Conservation (phyloP, 2,329 filamentous ascomycete genomes). For the Neopestalotiopsis sp. region DNA sequence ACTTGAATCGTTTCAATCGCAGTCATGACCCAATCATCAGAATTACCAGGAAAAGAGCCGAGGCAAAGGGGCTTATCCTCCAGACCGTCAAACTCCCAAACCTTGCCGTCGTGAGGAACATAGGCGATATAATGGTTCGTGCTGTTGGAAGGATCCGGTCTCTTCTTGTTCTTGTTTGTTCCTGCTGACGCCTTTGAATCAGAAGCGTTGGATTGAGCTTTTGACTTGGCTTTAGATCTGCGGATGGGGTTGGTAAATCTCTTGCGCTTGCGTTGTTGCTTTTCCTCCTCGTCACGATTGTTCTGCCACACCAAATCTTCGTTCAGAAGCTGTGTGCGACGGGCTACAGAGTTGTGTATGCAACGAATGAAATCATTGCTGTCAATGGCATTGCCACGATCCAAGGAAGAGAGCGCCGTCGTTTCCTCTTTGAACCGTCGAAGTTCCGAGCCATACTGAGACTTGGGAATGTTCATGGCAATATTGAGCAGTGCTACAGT, state of each 20-base stretch:
- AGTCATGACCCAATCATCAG: constrained; percentile 69
- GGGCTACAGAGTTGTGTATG: constrained; percentile 87
- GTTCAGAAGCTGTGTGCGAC: constrained; percentile 77
- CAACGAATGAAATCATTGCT: constrained; percentile 77
- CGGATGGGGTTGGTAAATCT: constrained; percentile 30
- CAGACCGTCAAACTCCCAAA: constrained; percentile 92
- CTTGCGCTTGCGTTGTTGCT: constrained; percentile 30
- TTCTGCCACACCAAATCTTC: constrained; percentile 71
- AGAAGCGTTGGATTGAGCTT: neutral
- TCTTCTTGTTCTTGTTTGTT: constrained; percentile 48
- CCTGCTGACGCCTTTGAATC: neutral
- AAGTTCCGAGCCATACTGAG: constrained; percentile 75
- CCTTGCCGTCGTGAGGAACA: constrained; percentile 72
- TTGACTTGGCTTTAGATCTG: constrained; percentile 38
- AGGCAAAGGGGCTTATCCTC: constrained; percentile 72
- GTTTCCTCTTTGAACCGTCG: constrained; percentile 77
- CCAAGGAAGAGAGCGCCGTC: constrained; percentile 67
- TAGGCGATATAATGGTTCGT: constrained; percentile 91
- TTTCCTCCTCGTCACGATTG: constrained; percentile 51
- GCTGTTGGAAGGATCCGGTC: constrained; percentile 56
- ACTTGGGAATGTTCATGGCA: constrained; percentile 77
- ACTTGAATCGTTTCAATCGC: constrained; percentile 69
- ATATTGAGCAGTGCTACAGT: constrained; percentile 94
- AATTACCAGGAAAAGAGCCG: constrained; percentile 45
- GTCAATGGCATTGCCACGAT: constrained; percentile 78